Conservation (phyloP, 371 early-diverging fungal genomes). For the Blyttiomyces sp. region DNA sequence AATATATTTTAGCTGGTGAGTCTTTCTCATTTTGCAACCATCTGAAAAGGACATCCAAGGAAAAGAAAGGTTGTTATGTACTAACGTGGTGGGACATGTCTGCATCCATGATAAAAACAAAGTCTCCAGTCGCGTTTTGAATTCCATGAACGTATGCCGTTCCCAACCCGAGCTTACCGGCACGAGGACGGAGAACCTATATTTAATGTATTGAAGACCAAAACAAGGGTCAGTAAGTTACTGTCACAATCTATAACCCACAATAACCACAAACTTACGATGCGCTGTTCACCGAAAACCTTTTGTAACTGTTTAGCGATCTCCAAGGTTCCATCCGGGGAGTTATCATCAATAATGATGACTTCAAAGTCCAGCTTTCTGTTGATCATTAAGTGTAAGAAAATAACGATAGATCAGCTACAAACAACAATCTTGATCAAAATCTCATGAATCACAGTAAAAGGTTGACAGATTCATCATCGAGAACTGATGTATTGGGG, state of each 20-base stretch:
- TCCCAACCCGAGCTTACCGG: slow-evolving; percentile 92
- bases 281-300: slow-evolving; percentile 82
- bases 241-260: not conserved
- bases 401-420: not conserved
- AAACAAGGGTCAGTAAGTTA: not conserved
- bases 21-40: too few relatives aligned
- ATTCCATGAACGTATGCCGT: slow-evolving; percentile 97
- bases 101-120: slow-evolving; percentile 97
- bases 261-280: slow-evolving; percentile 55
- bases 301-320: slow-evolving; percentile 84
- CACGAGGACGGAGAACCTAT: slow-evolving; percentile 80
- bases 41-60: too few relatives aligned
- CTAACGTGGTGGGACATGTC: slow-evolving; percentile 97
- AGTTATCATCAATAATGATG: slow-evolving; percentile 97
- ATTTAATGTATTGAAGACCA: not conserved
- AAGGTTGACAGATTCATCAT: not conserved
- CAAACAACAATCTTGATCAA: not conserved
- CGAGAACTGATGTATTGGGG: too few relatives aligned
- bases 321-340: slow-evolving; percentile 97
- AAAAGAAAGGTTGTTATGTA: too few relatives aligned
- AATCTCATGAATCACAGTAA: too few relatives aligned
- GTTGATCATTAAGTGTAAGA: not conserved
- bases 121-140: slow-evolving; percentile 89
- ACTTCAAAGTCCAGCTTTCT: slow-evolving; percentile 87
- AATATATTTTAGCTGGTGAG: too few relatives aligned